These are phyloP conservation scores for Williopsis jadinii DNA, from an alignment of 1,139 yeast species.

Conservation along the genomic window DNA sequence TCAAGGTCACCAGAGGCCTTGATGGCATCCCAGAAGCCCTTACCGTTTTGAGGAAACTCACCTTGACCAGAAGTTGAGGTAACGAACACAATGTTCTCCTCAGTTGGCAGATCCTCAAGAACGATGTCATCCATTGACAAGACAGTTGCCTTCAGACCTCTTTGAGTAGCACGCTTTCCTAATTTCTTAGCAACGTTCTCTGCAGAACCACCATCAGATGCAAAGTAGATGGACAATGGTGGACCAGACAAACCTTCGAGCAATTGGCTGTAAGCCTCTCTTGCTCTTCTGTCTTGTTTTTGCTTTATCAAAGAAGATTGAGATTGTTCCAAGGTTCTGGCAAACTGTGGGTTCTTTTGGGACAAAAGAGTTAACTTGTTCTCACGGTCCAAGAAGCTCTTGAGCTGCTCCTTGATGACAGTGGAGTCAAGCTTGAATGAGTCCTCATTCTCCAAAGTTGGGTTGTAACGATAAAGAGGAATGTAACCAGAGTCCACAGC, in stretches of 20 bases:
- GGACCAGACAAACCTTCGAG: slow-evolving; percentile 90
- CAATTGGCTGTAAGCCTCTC: slow-evolving; percentile 67
- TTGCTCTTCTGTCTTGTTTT: slow-evolving; percentile 63
- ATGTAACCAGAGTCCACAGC: slow-evolving; percentile 93
- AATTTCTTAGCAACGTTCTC: slow-evolving; percentile 76
- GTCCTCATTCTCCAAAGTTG: slow-evolving; percentile 27
- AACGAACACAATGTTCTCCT: slow-evolving; percentile 74
- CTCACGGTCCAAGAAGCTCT: slow-evolving; percentile 81
- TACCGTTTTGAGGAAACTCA: slow-evolving; percentile 95
- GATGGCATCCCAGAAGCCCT: slow-evolving; percentile 80
- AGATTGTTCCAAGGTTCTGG: slow-evolving; percentile 62
- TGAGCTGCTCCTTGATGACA: slow-evolving; percentile 66
- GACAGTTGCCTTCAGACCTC: slow-evolving; percentile 77
- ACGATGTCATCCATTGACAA: slow-evolving; percentile 82
- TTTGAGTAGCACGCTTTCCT: slow-evolving; percentile 74
- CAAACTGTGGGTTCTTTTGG: slow-evolving; percentile 63
- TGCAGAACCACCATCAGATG: slow-evolving; percentile 95
- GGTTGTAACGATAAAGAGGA: slow-evolving; percentile 90
- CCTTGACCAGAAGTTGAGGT: slow-evolving; percentile 97
- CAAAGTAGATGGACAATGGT: slow-evolving; percentile 82
- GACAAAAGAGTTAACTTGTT: slow-evolving; percentile 77
- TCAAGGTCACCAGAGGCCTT: slow-evolving; percentile 68
- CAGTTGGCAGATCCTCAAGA: slow-evolving; percentile 72
- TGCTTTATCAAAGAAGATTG: slow-evolving; percentile 55
- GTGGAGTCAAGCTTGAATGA: slow-evolving; percentile 26